phyloP scores from a whole-genome alignment of 768 basidiomycete genomes.

The Lentinula sp. region DNA sequence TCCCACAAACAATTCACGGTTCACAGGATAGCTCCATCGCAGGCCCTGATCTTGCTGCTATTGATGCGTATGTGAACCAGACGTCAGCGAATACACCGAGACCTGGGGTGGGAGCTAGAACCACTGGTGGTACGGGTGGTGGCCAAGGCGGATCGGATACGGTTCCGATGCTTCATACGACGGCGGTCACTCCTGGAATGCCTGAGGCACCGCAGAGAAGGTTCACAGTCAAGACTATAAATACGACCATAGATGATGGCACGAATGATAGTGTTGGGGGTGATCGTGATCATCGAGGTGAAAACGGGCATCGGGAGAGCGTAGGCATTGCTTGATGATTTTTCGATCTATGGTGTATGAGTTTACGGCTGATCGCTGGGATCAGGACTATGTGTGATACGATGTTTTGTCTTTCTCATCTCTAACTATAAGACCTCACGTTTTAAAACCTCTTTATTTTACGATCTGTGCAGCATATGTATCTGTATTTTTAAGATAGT shows the following conservation, averaged over 20 bases:
- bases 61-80: not conserved
- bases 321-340: not conserved
- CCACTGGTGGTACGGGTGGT: not conserved
- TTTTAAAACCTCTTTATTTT: too few species aligned
- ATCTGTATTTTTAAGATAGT: not conserved
- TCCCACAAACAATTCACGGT: not conserved
- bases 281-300: not conserved
- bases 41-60: not conserved
- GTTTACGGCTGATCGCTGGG: not conserved
- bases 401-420: too few species aligned
- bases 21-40: not conserved
- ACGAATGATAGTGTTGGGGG: not conserved
- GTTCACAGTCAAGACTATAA: not conserved
- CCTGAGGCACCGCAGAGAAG: not conserved
- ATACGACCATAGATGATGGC: constrained; percentile 3
- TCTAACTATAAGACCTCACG: too few species aligned
- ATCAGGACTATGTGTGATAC: not conserved
- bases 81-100: not conserved
- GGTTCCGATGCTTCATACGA: constrained; percentile 3
- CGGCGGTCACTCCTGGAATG: not conserved
- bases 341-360: not conserved
- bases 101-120: not conserved
- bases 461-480: not conserved
- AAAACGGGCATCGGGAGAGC: not conserved
- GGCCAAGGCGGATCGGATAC: not conserved